Evolutionary conservation across 164 flowering plant genomes (phyloP).

Genomic region (Paratinospora sagittata): DNA sequence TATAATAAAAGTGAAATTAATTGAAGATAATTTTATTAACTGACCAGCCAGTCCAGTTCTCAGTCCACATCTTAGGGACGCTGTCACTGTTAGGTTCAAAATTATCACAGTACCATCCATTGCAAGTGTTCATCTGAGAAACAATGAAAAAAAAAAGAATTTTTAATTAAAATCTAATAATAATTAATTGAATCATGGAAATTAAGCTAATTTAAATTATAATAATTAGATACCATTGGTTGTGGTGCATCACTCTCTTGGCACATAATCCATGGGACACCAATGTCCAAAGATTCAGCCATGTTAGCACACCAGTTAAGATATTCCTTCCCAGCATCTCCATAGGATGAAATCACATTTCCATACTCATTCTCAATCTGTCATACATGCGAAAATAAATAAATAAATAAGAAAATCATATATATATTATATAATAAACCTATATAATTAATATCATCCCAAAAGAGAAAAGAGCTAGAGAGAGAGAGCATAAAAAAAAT

Average conservation of each 20-base stretch:
- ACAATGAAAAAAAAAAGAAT: not conserved
- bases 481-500: not conserved
- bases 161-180: not conserved
- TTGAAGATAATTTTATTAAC: not conserved
- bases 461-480: no score
- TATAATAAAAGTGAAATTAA: no score
- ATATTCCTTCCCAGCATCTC: not conserved
- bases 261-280: conserved; percentile 10
- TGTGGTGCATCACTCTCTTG: not conserved
- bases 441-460: not conserved
- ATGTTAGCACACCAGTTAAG: not conserved
- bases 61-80: not conserved
- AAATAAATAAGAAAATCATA: not conserved
- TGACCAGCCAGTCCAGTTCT: conserved; percentile 4
- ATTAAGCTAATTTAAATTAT: not conserved
- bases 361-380: conserved; percentile 1
- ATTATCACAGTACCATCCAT: conserved; percentile 5
- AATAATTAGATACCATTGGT: not conserved
- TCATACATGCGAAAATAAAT: not conserved
- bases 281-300: not conserved
- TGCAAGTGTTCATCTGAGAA: not conserved
- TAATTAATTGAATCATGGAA: not conserved
- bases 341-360: not conserved
- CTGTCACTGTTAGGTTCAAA: not conserved
- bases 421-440: no score